phyloP scores from a whole-genome alignment of 805 yeast species.

The Cyberlindnera sargentensis region DNA sequence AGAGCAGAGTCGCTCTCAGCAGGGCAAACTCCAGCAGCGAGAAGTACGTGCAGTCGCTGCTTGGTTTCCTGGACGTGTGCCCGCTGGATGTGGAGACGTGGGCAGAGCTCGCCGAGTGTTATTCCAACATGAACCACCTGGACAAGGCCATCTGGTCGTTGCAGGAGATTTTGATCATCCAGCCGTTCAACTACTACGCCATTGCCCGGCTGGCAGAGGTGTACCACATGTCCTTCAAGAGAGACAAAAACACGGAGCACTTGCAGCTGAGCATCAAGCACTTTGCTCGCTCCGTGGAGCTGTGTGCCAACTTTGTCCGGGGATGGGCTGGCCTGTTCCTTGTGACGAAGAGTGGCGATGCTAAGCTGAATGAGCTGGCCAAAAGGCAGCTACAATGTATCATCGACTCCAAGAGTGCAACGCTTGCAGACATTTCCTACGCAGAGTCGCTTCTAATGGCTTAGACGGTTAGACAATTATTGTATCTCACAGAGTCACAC shows the following conservation, averaged over 20 bases:
- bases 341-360: conserved; percentile 24
- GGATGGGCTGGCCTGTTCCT: conserved; percentile 68
- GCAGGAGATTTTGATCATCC: conserved; percentile 61
- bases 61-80: conserved; percentile 47
- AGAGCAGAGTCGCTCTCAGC: conserved; percentile 20
- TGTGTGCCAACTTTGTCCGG: conserved; percentile 58
- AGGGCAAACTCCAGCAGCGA: conserved; percentile 5
- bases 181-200: conserved; percentile 64
- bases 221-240: conserved; percentile 13
- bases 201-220: conserved; percentile 60
- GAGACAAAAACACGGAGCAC: conserved; percentile 2
- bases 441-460: conserved; percentile 8
- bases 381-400: conserved; percentile 11
- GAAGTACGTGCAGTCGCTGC: conserved; percentile 49
- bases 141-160: conserved; percentile 60
- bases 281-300: conserved; percentile 67
- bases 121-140: conserved; percentile 51
- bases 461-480: not conserved
- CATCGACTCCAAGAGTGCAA: conserved; percentile 9
- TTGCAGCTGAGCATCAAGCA: conserved; percentile 30
- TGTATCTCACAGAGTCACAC: not conserved
- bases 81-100: conserved; percentile 76
- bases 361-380: conserved; percentile 8
- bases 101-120: conserved; percentile 70
- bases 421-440: conserved; percentile 12